Conservation (phyloP, 2,329 filamentous ascomycete species). For the Pyrenophora seminiperda region DNA sequence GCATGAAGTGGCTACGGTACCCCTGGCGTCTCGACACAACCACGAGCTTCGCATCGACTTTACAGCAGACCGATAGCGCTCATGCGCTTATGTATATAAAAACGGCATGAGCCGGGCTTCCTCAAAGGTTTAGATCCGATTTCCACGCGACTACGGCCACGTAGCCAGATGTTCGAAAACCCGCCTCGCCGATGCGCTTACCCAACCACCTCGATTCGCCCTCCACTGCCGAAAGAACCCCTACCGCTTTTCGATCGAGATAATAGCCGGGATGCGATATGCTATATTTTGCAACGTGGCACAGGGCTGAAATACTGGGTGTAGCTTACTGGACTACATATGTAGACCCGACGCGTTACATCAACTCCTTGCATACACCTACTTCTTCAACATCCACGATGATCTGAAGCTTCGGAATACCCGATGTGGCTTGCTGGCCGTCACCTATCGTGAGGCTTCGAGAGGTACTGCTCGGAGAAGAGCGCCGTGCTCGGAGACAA, state of each 20-base stretch:
- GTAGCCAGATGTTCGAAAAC: not conserved
- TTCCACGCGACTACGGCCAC: too few species aligned
- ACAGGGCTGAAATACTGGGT: not conserved
- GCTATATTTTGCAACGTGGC: not conserved
- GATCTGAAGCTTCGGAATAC: not conserved
- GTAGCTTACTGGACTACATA: not conserved
- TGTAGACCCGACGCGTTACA: conserved; percentile 2
- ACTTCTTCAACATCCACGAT: too few species aligned
- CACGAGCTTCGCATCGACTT: not conserved
- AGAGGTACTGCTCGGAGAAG: not conserved
- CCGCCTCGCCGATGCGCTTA: not conserved
- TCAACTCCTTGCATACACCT: not conserved
- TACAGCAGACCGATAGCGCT: not conserved
- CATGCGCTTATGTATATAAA: not conserved
- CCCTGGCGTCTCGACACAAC: not conserved
- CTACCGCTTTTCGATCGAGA: not conserved
- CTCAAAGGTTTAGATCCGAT: not conserved
- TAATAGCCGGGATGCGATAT: not conserved
- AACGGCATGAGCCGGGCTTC: not conserved
- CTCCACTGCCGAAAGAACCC: not conserved
- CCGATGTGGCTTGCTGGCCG: not conserved
- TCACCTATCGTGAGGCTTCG: not conserved
- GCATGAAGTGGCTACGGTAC: not conserved
- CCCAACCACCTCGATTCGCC: not conserved
- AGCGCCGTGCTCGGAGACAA: not conserved